Evolutionary conservation across 208 protist genomes (phyloP).

Genomic region (Entamoeba histolytica): DNA sequence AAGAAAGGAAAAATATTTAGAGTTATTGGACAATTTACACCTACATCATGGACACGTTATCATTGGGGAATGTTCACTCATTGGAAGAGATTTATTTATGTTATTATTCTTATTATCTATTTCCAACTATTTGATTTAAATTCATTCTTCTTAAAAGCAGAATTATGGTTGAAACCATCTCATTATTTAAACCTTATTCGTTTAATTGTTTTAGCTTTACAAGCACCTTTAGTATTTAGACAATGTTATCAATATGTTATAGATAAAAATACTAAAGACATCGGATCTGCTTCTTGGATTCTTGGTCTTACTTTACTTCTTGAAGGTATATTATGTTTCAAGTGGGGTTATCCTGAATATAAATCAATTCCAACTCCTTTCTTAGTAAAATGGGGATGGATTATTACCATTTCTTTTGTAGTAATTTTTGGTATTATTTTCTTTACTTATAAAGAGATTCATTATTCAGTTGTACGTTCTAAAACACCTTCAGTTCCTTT

Average conservation of each 20-base stretch:
- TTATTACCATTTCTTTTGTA: neutral
- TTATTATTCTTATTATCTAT: neutral
- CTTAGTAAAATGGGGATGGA: neutral
- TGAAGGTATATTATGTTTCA: neutral
- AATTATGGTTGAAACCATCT: conserved; percentile 58
- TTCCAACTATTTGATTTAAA: conserved; percentile 57
- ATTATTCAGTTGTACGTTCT: too few relatives aligned
- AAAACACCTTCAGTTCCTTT: too few relatives aligned
- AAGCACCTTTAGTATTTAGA: conserved; percentile 53
- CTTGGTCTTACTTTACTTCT: neutral
- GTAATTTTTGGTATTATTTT: neutral
- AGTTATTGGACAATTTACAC: neutral
- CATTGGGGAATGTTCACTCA: neutral
- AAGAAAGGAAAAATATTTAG: neutral
- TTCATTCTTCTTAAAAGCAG: conserved; percentile 75
- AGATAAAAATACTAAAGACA: neutral
- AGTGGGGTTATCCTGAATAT: neutral
- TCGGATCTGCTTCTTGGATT: neutral
- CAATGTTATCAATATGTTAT: conserved; percentile 69
- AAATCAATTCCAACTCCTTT: neutral
- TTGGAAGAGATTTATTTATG: neutral
- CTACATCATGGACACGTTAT: neutral
- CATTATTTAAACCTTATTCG: conserved; percentile 59
- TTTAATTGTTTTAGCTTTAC: conserved; percentile 53
- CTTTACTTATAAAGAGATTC: too few relatives aligned